Conservation (phyloP, 2,329 filamentous ascomycete genomes). For the Aspergillus spinulosporus region DNA sequence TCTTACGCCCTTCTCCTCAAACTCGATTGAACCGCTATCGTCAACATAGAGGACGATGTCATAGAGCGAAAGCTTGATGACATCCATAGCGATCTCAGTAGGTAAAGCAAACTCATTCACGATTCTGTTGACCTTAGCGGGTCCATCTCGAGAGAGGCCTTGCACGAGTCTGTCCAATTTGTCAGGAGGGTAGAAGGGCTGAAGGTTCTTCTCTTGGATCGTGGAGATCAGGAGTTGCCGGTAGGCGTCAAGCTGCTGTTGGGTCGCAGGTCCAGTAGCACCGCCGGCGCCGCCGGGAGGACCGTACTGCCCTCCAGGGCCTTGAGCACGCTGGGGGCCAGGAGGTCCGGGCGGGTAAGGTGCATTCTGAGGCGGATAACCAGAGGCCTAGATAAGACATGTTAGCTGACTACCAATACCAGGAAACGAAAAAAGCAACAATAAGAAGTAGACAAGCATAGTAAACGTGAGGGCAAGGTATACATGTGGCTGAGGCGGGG, state of each 20-base stretch:
- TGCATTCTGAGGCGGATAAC: conserved; percentile 33
- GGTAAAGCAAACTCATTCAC: conserved; percentile 59
- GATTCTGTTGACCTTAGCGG: conserved; percentile 54
- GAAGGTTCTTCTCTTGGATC: conserved; percentile 62
- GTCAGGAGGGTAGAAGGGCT: conserved; percentile 60
- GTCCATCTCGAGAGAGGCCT: conserved; percentile 34
- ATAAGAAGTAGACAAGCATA: neutral
- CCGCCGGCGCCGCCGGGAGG: conserved; percentile 31
- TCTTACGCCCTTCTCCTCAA: conserved; percentile 66
- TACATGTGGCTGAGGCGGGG: conserved; percentile 36
- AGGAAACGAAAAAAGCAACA: conserved; percentile 9
- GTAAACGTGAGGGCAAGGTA: conserved; percentile 25
- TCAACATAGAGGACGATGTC: conserved; percentile 66
- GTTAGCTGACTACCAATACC: neutral
- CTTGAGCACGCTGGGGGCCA: conserved; percentile 22
- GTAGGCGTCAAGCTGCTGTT: conserved; percentile 56
- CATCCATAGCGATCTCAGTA: conserved; percentile 62
- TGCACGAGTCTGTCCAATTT: conserved; percentile 41
- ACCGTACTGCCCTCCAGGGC: conserved; percentile 30
- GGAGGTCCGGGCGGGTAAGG: conserved; percentile 33
- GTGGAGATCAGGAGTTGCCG: conserved; percentile 57
- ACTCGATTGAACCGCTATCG: conserved; percentile 69
- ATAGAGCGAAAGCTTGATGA: conserved; percentile 63
- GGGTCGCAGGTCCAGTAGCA: conserved; percentile 43
- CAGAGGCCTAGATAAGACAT: conserved; percentile 21